Base-by-base conservation (phyloP, 768 basidiomycete genomes). In the Lepiota venenata region DNA sequence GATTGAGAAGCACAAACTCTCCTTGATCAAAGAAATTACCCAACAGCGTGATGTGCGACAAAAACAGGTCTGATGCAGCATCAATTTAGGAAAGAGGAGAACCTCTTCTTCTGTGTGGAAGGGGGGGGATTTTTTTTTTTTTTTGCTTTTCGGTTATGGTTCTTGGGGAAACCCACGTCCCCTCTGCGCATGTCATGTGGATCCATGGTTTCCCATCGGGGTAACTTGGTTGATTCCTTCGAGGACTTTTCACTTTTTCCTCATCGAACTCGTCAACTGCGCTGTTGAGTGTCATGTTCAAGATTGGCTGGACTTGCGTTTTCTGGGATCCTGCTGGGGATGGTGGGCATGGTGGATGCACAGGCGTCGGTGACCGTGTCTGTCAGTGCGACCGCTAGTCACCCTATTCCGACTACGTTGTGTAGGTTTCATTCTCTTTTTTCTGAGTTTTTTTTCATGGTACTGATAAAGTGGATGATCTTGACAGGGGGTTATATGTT, bases 351-450 rank as follows among this genome's bases (percentile, higher is more conserved):
- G 38, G 52, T 40, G 7, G 22, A 41, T 50, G 55, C 43, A 15
- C 47, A 44, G 10, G 52, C 60, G 16, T 36, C 45, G 20, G 59
- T 56, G 29, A 74, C 73, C 18, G 70, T 82, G 3, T 70, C 61
- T 9, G 71, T 82, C 27, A 71, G 69, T 60, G 72, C 69, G 18
- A 74, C 73, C 0, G 76, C 79, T 0, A 79, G 78, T 54, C 82
- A 83, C 64, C 50, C 71, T 1, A 78, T 83, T 36, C 81, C 82
- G 5, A 71, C 74, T 1, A 75, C 79, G 3, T 62, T 83, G 38
- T 82, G 82, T 82, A 59, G 58, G 79, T 69, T 9, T n/a, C 7
- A 3, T 27, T 4, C 29, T 18, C 14, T 4, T 27, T 4, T 36
- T n/a, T n/a, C 11, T n/a, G 12, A 14, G 1, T 45, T 15, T 3